Conservation (phyloP, 140 eudicot species). For the Flaveria floridana region DNA sequence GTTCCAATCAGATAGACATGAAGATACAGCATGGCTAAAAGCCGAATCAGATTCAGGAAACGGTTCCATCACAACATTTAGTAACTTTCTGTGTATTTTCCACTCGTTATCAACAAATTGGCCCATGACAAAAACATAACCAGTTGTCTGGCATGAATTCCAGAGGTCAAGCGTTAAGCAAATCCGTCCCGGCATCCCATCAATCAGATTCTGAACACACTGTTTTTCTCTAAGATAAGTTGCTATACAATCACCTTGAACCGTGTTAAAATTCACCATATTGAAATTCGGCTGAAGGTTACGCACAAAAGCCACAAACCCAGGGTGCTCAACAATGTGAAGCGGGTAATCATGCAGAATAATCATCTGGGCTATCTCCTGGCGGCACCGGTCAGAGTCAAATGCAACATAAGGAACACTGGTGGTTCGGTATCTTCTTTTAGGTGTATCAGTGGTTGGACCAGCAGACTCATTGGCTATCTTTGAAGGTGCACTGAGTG, state of each 20-base stretch:
- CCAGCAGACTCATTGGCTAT: slow-evolving; percentile 27
- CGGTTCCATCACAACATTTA: slow-evolving; percentile 64
- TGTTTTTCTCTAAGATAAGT: slow-evolving; percentile 76
- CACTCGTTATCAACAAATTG: slow-evolving; percentile 83
- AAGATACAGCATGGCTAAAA: slow-evolving; percentile 80
- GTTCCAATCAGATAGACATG: slow-evolving; percentile 89
- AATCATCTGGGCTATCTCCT: slow-evolving; percentile 84
- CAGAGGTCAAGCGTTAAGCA: slow-evolving; percentile 80
- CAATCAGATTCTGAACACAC: slow-evolving; percentile 62
- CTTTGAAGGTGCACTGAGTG: slow-evolving; percentile 63
- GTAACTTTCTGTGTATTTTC: slow-evolving; percentile 73
- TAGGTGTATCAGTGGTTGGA: slow-evolving; percentile 48
- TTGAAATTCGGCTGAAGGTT: slow-evolving; percentile 84
- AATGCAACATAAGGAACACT: slow-evolving; percentile 55
- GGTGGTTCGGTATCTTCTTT: slow-evolving; percentile 66
- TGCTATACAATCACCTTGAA: slow-evolving; percentile 89
- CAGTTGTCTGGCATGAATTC: slow-evolving; percentile 66
- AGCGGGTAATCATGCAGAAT: slow-evolving; percentile 91
- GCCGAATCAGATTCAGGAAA: slow-evolving; percentile 82
- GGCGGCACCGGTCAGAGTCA: slow-evolving; percentile 80
- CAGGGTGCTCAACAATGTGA: slow-evolving; percentile 92
- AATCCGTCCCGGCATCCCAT: slow-evolving; percentile 74
- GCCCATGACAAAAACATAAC: slow-evolving; percentile 76
- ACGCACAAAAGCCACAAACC: slow-evolving; percentile 68
- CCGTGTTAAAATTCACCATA: slow-evolving; percentile 71